Evolutionary conservation across 768 basidiomycete genomes (phyloP), one percentile per base, ranked within the genome.

Genomic region (Piloderma croceum): DNA sequence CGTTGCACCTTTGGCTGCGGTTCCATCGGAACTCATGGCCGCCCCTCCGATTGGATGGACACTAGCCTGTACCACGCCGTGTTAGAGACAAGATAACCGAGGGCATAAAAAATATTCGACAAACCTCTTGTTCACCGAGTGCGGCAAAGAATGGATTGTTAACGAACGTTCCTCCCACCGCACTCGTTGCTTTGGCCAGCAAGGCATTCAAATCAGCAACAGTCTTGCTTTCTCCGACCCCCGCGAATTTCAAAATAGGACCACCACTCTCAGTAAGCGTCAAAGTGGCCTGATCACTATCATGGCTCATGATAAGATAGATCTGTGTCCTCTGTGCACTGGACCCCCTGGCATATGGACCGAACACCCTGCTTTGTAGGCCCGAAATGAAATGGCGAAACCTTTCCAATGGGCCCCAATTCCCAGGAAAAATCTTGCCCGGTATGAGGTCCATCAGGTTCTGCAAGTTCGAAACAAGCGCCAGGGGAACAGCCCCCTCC

Each of bases 261-360:
- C 42, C 44, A 31, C 49, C 48, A n/a, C n/a, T n/a, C 11, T 44
- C 45, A 24, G 43, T 18, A 11, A 49, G 36, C 2, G 42, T 42
- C 23, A 52, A 7, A 3, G 44, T 36, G 4, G 33, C 50, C 34
- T 52, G 42, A 38, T 52, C 49, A 33, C 44, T 49, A 25, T 52
- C 50, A 38, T 52, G 50, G 20, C 44, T 46, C 50, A 52, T 52
- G 33, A 52, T 46, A 19, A 52, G 35, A 39, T 52, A 52, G 1
- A 43, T 52, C 27, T 49, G 47, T 34, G 40, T 52, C 41, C 50
- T 45, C 13, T 52, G 31, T n/a, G 49, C n/a, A 6, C 38, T 40
- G 22, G 44, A 40, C 31, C 42, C 42, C 39, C 31, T 22, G 12
- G 33, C 18, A 31, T 52, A 52, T 6, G 50, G 47, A 2, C 50